Base-by-base conservation (phyloP, 208 protist genomes). In the Angomonas desouzai region DNA sequence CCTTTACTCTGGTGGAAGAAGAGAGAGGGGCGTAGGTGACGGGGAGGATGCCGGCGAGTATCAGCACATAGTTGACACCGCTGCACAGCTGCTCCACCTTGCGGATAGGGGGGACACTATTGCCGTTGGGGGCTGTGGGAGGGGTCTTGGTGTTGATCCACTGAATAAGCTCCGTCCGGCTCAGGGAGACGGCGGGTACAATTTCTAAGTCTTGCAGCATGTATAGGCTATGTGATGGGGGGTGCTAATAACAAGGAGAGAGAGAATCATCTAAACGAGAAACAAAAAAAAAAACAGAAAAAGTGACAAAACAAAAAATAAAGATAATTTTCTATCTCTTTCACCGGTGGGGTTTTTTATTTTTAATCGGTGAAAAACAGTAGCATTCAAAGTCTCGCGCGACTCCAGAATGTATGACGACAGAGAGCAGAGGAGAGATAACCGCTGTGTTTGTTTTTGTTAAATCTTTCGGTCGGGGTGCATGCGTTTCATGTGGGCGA, bases 41-140 rank as follows among this genome's bases (percentile, higher is more conserved):
- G 45, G 94, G 93, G 51, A 95, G 89, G 27, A 98, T 63, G 11
- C 75, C 48, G 25, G 98, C 94, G 55, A 99, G 78, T 9, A 99
- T 66, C 48, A 99, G 85, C 47, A 96, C 92, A 70, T 97, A 95
- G 9, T 94, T 89, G 11, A 97, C 93, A 48, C 87, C 85, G 53
- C 76, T 85, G 47, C 91, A 84, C 47, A 83, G 91, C 43, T 92
- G 78, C 68, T 97, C 91, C 13, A 97, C 85, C 53, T 83, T 89
- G 16, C 58, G 72, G 23, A 93, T 69, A 16, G 59, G 61, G 9
- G 75, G 70, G 2, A 80, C 48, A 27, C 57, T 64, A 20, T 64
- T 49, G 3, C 70, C 79, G 40, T 73, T 77, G 0, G 78, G 69
- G 3, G 72, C 69, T 11, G 65, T 64, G 3, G 57, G 16, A 1